These are phyloP conservation scores for Yamagishiella unicocca DNA, from an alignment of 139 green algal species.

Conservation along the genomic window DNA sequence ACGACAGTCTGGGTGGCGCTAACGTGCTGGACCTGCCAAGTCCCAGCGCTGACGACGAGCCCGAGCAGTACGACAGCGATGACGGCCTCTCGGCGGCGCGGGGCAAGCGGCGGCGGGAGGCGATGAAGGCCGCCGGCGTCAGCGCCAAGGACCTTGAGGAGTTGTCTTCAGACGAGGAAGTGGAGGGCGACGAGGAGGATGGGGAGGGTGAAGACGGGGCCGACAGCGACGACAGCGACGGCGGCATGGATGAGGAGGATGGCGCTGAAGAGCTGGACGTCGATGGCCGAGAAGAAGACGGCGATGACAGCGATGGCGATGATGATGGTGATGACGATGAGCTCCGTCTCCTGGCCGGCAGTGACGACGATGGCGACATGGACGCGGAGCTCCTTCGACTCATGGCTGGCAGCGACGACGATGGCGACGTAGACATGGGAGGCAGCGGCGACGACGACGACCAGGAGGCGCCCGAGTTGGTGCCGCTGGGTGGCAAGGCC, in stretches of 20 bases:
- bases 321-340: constrained; percentile 37
- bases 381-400: too few relatives aligned
- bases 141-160: background rate
- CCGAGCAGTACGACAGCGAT: constrained; percentile 33
- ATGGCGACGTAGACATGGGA: background rate
- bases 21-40: constrained; percentile 37
- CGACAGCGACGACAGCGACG: constrained; percentile 5
- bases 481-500: background rate
- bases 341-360: background rate
- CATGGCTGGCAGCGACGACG: background rate
- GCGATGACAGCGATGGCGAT: constrained; percentile 27
- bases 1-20: background rate
- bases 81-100: background rate
- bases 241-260: background rate
- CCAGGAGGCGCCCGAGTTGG: background rate
- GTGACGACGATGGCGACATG: background rate
- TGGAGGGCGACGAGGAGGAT: constrained; percentile 9
- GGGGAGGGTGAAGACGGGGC: background rate
- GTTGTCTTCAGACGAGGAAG: constrained; percentile 26
- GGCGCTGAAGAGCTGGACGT: constrained; percentile 41
- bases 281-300: background rate
- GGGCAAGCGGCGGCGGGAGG: constrained; percentile 8
- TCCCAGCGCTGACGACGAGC: constrained; percentile 28
- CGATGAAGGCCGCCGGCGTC: constrained; percentile 2
- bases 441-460: constrained; percentile 10